Base-by-base conservation (phyloP, 2,329 filamentous ascomycete species). In the Aspergillus udagawae region DNA sequence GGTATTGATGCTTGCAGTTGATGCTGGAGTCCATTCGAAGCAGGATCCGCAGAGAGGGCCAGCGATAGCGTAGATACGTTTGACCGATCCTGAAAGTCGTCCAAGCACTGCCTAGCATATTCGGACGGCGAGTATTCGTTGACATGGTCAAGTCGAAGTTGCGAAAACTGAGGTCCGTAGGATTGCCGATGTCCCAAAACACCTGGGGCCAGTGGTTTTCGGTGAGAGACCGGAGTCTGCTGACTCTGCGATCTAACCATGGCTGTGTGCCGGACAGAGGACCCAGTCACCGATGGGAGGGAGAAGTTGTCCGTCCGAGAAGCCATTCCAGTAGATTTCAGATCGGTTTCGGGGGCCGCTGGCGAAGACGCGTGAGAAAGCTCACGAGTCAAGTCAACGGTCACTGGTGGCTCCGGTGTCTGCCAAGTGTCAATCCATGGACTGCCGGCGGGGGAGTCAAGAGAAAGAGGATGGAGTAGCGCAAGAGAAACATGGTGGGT, bases 71-170 rank as follows among this genome's bases (percentile, higher is more conserved):
- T 60, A 44, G 67, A 66, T 14, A 60, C 53, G 47, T 51, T 60
- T 48, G 54, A 51, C 54, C 65, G 66, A 53, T 52, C 55, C 35
- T 65, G 66, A 49, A 65, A 62, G 44, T 69, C 69, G 51, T 75
- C 73, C 63, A 72, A 62, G 54, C 65, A 69, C 51, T 73, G 71
- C 45, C 70, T 69, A 29, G 75, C 65, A 61, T 75, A 78, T 60
- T 78, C 75, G 28, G 72, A 70, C 7, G 76, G 76, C 23, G 75
- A 76, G 57, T 73, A 75, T 54, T 76, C 75, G 61, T 70, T 70
- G 44, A 77, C 72, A 57, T 76, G 68, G 60, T 73, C 65, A 52
- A 75, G 68, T 53, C 60, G 64, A 27, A 64, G 68, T 27, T 61
- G 62, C 23, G 65, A 61, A 53, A 63, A 63, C 32, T 66, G 59